Evolutionary conservation across 106 monocot genomes (phyloP), one percentile per base, ranked within the genome.

Genomic region (Chionographis japonica): DNA sequence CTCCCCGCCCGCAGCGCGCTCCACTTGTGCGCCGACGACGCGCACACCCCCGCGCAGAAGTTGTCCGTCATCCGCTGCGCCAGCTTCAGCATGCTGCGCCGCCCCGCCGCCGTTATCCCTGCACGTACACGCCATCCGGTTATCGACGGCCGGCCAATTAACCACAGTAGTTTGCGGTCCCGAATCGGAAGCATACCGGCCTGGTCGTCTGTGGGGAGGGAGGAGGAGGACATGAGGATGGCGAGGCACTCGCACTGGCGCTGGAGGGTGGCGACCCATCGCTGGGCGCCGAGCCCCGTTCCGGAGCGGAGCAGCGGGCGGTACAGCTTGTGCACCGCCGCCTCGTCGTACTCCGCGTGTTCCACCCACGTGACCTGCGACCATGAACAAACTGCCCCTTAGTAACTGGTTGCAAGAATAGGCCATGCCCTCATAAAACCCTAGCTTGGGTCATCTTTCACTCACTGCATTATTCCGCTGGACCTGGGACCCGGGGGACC

Each of bases 311-410:
- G 71, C 65, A 88, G 65, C 41, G 80, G 71, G 4, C 77, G 73
- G 80, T 80, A 88, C 20, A 88, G 74, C 46, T 67, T 70, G 65
- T 88, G 87, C 60, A 83, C 83, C 17, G 17, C 56, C 4, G 67
- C 14, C 68, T 88, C 87, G n/a, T 88, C 77, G 54, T 83, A 88
- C 74, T 88, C 87, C 0, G 80, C 74, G 41, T 88, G 87, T 58
- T 88, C 87, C 66, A 88, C 87, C 83, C 87, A 88, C 40, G 83
- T 88, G 37, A 88, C 88, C 88, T 88, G 77, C 60, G 2, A 10
- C 0, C n/a, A 15, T 40, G 4, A 8, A 53, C n/a, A 42, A 17
- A 1, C 27, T 27, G 27, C 27, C 27, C 27, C 27, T 27, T 27
- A 27, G 27, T 27, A 27, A 13, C 1, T 8, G 18, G 40, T 53